Conservation (phyloP, 768 basidiomycete genomes). For the Russula sp. region DNA sequence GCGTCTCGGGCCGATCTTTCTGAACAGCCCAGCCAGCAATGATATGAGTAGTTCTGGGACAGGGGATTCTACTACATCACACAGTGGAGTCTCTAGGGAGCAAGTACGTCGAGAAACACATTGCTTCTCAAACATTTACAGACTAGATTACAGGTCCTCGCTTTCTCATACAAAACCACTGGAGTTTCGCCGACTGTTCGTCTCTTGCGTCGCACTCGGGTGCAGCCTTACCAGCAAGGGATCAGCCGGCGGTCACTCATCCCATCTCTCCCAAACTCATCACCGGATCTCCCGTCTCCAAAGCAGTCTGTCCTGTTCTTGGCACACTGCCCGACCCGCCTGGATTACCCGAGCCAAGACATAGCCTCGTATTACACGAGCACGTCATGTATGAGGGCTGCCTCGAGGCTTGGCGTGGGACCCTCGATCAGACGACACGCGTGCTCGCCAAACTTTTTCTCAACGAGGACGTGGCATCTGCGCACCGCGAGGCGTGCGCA, state of each 20-base stretch:
- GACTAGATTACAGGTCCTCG: constrained; percentile 8
- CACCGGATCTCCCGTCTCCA: constrained; percentile 2
- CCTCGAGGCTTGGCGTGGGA: constrained; percentile 24
- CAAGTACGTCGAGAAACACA: constrained; percentile 8
- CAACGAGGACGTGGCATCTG: constrained; percentile 18
- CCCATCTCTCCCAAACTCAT: constrained; percentile 4
- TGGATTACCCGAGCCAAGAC: constrained; percentile 5
- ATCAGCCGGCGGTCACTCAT: not conserved
- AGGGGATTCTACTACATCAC: not conserved
- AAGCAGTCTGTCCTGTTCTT: constrained; percentile 6
- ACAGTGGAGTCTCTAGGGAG: not conserved
- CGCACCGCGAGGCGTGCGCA: constrained; percentile 15
- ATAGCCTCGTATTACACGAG: constrained; percentile 15
- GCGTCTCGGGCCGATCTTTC: not conserved
- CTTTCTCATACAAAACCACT: constrained; percentile 1
- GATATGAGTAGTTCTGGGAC: not conserved
- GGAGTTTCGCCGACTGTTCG: constrained; percentile 11
- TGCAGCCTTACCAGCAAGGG: not conserved
- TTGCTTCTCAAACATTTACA: not conserved
- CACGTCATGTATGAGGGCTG: constrained; percentile 16
- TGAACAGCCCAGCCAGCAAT: not conserved
- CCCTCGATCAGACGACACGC: constrained; percentile 9
- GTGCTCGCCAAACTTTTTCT: constrained; percentile 24
- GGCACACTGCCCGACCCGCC: constrained; percentile 17
- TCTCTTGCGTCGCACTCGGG: constrained; percentile 11